Evolutionary conservation across 257 asterid species (phyloP).

Genomic region (Scutellaria barbata): DNA sequence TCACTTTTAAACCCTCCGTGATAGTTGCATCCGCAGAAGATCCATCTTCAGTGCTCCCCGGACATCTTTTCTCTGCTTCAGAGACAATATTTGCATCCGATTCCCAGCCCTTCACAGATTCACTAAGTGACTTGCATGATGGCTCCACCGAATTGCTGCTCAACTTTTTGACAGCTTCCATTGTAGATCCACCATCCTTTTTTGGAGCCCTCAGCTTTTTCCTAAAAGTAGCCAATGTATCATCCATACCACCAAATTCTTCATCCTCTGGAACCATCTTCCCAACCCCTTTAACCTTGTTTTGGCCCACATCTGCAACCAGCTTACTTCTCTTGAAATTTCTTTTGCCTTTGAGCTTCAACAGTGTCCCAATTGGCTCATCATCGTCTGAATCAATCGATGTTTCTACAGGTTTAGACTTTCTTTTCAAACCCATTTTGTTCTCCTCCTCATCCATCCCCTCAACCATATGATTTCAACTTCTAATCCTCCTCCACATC

Average conservation of each 20-base stretch:
- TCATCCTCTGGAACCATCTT: conserved; percentile 50
- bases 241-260: conserved; percentile 82
- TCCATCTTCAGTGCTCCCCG: conserved; percentile 42
- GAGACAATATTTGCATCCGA: conserved; percentile 37
- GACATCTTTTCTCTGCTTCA: conserved; percentile 41
- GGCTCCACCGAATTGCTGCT: conserved; percentile 40
- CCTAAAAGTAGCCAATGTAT: conserved; percentile 86
- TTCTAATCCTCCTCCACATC: conserved; percentile 52
- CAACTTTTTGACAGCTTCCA: conserved; percentile 38
- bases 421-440: conserved; percentile 58
- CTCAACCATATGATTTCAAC: conserved; percentile 56
- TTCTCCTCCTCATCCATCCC: conserved; percentile 70
- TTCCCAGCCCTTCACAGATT: conserved; percentile 35
- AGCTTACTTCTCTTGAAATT: conserved; percentile 59
- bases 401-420: conserved; percentile 45
- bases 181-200: conserved; percentile 55
- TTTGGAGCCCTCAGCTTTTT: conserved; percentile 84
- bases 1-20: conserved; percentile 40
- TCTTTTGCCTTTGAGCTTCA: conserved; percentile 68
- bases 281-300: conserved; percentile 46
- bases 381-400: conserved; percentile 70
- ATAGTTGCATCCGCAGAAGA: conserved; percentile 42
- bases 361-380: conserved; percentile 79
- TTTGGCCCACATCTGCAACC: conserved; percentile 49
- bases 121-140: conserved; percentile 40